Evolutionary conservation across 1,284 basidiomycete species (phyloP).

Genomic region (Testicularia cyperi): DNA sequence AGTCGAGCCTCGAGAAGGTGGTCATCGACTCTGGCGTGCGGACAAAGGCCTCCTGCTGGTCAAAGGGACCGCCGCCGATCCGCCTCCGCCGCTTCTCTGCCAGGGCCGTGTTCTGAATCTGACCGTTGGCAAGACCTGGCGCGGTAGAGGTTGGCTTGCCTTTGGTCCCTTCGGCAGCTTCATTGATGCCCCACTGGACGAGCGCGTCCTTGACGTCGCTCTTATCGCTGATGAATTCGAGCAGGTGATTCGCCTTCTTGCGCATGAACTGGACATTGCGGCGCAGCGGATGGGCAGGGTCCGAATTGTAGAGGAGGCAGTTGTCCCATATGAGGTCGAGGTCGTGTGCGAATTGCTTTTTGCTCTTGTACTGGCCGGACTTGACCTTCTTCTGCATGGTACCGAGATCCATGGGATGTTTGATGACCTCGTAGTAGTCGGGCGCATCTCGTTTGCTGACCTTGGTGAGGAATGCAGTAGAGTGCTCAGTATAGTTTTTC

Average conservation of each 20-base stretch:
- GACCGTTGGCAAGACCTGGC: background rate
- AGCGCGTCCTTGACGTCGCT: constrained; percentile 66
- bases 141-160: background rate
- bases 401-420: constrained; percentile 78
- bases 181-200: constrained; percentile 42
- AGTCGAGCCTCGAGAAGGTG: constrained; percentile 40
- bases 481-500: constrained; percentile 57
- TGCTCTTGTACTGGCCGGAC: constrained; percentile 81
- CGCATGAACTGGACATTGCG: constrained; percentile 54
- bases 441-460: constrained; percentile 58
- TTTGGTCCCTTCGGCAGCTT: background rate
- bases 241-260: constrained; percentile 64
- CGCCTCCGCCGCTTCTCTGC: constrained; percentile 5
- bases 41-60: constrained; percentile 68
- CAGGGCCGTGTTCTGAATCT: background rate
- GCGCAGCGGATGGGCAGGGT: constrained; percentile 64
- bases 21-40: constrained; percentile 77
- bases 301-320: constrained; percentile 86
- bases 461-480: constrained; percentile 53
- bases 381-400: constrained; percentile 92
- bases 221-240: constrained; percentile 83
- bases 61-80: constrained; percentile 43
- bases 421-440: constrained; percentile 58
- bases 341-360: constrained; percentile 88
- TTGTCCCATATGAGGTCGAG: constrained; percentile 96